Evolutionary conservation across 176 grass and related monocot genomes (phyloP).

Genomic region (Guadua angustifolia): DNA sequence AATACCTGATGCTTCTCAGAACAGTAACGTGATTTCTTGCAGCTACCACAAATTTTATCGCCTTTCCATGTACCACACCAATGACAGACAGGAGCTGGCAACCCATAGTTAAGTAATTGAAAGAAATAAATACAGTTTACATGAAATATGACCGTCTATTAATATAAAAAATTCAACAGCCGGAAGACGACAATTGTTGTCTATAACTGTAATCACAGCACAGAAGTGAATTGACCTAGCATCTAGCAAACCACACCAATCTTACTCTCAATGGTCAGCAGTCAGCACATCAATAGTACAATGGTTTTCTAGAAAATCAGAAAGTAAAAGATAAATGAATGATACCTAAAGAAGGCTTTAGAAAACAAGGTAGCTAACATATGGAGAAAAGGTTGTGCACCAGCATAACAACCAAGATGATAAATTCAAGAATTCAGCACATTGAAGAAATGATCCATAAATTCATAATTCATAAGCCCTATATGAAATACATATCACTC

Average conservation of each 20-base stretch:
- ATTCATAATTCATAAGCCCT: neutral
- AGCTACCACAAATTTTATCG: constrained; percentile 77
- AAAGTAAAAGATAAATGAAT: constrained; percentile 4
- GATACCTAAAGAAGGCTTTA: neutral
- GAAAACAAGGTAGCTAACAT: constrained; percentile 7
- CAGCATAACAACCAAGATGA: neutral
- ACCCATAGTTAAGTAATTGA: constrained; percentile 31
- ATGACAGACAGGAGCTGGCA: constrained; percentile 74
- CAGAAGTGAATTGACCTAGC: constrained; percentile 2
- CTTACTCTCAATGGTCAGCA: neutral
- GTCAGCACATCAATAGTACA: neutral
- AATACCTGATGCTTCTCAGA: constrained; percentile 92
- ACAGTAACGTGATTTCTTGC: constrained; percentile 84
- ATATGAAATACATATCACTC: neutral
- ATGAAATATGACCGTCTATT: constrained; percentile 11
- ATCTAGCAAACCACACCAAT: constrained; percentile 28
- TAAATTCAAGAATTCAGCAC: constrained; percentile 10
- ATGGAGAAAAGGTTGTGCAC: constrained; percentile 16
- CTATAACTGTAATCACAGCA: neutral
- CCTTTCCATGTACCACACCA: constrained; percentile 99
- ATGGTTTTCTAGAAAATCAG: neutral
- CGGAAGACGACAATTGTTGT: neutral
- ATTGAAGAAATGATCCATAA: constrained; percentile 17
- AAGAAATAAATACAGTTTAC: constrained; percentile 21
- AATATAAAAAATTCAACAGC: constrained; percentile 12